Base-by-base conservation (phyloP, 495 filamentous ascomycete species). In the Penicillium robsamsonii region DNA sequence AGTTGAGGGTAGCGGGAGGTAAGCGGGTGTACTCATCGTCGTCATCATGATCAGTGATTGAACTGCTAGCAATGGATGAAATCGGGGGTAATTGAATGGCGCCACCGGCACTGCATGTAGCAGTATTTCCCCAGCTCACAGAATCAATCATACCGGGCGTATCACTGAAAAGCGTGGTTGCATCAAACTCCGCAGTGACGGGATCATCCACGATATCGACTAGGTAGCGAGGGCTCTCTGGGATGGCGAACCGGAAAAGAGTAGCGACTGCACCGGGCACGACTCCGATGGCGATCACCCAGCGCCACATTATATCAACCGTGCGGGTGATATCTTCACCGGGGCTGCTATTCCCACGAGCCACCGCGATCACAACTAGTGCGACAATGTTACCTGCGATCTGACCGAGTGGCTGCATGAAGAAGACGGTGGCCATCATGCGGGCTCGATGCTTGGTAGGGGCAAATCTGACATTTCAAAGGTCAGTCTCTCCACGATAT, bases 351-450 rank as follows among this genome's bases (percentile, higher is more conserved):
- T 66, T 67, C 20, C 58, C 59, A 9, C 66, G 64, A 31, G 70
- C 70, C n/a, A 64, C 60, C 4, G 73, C 70, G 22, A 81, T 70
- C 1, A 79, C 74, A 38, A 80, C 69, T 0, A 80, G 60, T 0
- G 77, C 74, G 37, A 82, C 74, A 22, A 84, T 50, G n/a, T 81
- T 79, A 24, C 76, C 85, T 8, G 81, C 72, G n/a, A 88, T 72
- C 54, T 87, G 85, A 2, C 85, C 86, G 7, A 87, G 58, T 0
- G 84, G 80, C 47, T 89, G 86, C 79, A 83, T 84, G 48, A 85
- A 74, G 67, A 88, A 87, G 15, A 89, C 82, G 4, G 79, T 79
- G 8, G 82, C 83, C 67, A 89, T 74, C 85, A 89, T 88, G 6
- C 77, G 77, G 29, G 76, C 84, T 18, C 86, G 70, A 25, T 77